Evolutionary conservation across 2,329 filamentous ascomycete genomes (phyloP), one percentile per base, ranked within the genome.

Genomic region (Trichoderma gracile): DNA sequence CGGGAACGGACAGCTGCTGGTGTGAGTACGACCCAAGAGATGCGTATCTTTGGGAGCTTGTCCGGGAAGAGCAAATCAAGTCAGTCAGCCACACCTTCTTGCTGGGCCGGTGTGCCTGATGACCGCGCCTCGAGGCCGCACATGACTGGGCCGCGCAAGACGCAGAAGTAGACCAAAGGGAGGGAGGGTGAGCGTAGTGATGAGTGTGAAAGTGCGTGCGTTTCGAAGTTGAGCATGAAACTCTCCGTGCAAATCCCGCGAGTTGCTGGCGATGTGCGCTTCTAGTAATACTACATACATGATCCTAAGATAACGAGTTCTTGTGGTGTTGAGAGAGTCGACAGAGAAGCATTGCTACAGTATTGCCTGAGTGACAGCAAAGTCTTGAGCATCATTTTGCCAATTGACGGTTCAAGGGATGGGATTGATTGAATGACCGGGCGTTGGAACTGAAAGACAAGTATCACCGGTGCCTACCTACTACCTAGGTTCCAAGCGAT

Each of bases 61-160:
- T 30, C 49, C 30, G 63, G 10, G 33, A 38, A 38, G 33, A 38
- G 33, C 33, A 65, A 65, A 61, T 61, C 56, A 62, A 60, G 33
- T 52, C 57, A 46, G 33, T 38, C 47, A 30, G 25, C 57, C 57
- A 60, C 57, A 50, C 57, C 57, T 60, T 60, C 25, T 60, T 42
- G 49, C 50, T 59, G 15, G 19, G 52, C 46, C 33, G 59, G 64
- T 65, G 64, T 65, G 64, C 64, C 64, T 65, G 64, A 65, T 65
- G 64, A 65, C 64, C 64, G 60, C 58, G 58, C 50, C 53, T 38
- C 52, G 27, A 30, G 30, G 45, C 59, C 43, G 64, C 64, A 65
- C 64, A 63, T 65, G 64, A 65, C 64, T 62, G 57, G 33, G 57
- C 43, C 40, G 47, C 46, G 38, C 33, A 7, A 53, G 50, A 38